Evolutionary conservation across 2,329 filamentous ascomycete species (phyloP).

Genomic region (Trichophyton mentagrophytes): DNA sequence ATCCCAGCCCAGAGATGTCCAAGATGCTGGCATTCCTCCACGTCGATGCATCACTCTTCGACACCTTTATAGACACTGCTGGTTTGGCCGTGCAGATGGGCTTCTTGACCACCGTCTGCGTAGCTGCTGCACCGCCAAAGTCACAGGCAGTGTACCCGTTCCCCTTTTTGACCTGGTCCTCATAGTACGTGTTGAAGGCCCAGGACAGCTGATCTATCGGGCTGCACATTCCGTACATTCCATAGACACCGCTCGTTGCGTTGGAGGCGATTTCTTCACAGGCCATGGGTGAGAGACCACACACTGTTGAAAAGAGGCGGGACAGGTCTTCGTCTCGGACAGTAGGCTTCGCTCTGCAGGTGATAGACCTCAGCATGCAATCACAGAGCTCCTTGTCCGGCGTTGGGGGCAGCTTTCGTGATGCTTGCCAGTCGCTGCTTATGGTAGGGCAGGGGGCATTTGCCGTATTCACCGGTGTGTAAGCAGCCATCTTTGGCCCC

Average conservation of each 20-base stretch:
- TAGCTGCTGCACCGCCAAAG: conserved; percentile 32
- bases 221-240: conserved; percentile 36
- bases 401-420: conserved; percentile 58
- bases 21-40: conserved; percentile 25
- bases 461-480: conserved; percentile 60
- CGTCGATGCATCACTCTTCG: conserved; percentile 18
- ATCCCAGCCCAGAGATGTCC: conserved; percentile 29
- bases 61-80: conserved; percentile 19
- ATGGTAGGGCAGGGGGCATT: conserved; percentile 55
- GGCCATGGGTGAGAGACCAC: conserved; percentile 25
- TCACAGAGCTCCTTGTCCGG: conserved; percentile 68
- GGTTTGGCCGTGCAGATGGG: conserved; percentile 19
- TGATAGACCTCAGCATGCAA: conserved; percentile 68
- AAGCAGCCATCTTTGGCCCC: conserved; percentile 52
- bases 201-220: conserved; percentile 32
- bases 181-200: conserved; percentile 34
- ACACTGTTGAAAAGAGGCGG: conserved; percentile 49
- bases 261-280: conserved; percentile 32
- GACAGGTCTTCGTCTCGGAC: conserved; percentile 49
- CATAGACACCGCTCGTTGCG: conserved; percentile 31
- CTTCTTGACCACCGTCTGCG: conserved; percentile 16
- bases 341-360: conserved; percentile 52
- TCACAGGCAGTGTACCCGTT: conserved; percentile 28
- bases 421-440: conserved; percentile 54
- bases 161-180: conserved; percentile 24